These are phyloP conservation scores for Mucor racemosus DNA, from an alignment of 371 early-diverging fungal species.

Conservation along the genomic window DNA sequence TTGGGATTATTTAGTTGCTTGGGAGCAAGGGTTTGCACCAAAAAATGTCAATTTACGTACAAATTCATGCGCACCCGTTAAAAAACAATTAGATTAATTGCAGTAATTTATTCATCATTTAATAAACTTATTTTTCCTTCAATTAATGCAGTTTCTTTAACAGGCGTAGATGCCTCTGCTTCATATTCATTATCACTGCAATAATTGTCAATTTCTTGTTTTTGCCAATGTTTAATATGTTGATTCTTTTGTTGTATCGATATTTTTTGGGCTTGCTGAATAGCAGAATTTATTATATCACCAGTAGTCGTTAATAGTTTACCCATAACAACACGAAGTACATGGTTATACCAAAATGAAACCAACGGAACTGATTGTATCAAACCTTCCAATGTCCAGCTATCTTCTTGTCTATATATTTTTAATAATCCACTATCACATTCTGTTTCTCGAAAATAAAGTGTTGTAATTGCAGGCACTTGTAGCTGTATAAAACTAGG, in stretches of 20 bases:
- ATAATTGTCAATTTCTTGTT: background rate
- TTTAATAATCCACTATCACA: slow-evolving; percentile 47
- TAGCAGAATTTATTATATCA: slow-evolving; percentile 58
- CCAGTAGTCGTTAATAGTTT: slow-evolving; percentile 58
- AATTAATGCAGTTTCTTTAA: background rate
- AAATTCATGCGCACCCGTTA: slow-evolving; percentile 5
- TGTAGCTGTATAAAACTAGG: slow-evolving; percentile 46
- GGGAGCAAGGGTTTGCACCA: slow-evolving; percentile 55
- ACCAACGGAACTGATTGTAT: slow-evolving; percentile 65
- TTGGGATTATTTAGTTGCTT: slow-evolving; percentile 72
- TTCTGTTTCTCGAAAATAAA: slow-evolving; percentile 55
- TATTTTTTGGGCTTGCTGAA: slow-evolving; percentile 47
- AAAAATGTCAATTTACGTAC: slow-evolving; percentile 40
- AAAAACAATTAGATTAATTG: background rate
- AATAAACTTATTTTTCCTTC: slow-evolving; percentile 1
- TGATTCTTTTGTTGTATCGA: slow-evolving; percentile 27
- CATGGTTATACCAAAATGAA: slow-evolving; percentile 67
- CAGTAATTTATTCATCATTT: slow-evolving; percentile 3
- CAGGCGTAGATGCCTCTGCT: background rate
- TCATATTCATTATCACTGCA: no score
- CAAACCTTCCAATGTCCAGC: slow-evolving; percentile 64
- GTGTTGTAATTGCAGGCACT: slow-evolving; percentile 60
- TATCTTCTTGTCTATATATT: slow-evolving; percentile 62
- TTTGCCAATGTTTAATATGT: background rate
- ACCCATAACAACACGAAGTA: slow-evolving; percentile 60